Base-by-base conservation (phyloP, 371 early-diverging fungal species). In the Rhizomucor pusillus region DNA sequence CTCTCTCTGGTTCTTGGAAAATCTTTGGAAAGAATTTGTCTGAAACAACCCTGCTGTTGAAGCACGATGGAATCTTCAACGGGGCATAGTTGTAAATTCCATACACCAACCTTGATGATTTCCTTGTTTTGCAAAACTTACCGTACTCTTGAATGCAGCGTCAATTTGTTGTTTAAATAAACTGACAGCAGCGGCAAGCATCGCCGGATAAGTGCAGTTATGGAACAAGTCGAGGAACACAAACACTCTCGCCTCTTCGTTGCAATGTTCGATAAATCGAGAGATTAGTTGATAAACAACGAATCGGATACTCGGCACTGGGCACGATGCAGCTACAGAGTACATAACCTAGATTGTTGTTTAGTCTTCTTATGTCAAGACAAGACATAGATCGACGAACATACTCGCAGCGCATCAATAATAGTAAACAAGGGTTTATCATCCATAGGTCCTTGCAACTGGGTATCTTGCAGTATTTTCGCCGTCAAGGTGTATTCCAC, bases 111-210 rank as follows among this genome's bases (percentile, higher is more conserved):
- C 12, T 43, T 7, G 54, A 54, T 23, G 20, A 29, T 3, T 25
- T 45, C 22, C 54, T 36, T 43, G 14, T 37, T 11, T 14, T 9
- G 11, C 11, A 37, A 34, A 7, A 5, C 49, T 20, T 44, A 45
- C 49, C 24, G 24, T 16, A 34, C 53, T 40, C 9, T 63, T 47
- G 49, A 63, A 58, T 16, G 58, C 58, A 11, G 37, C 16, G 13
- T 47, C 59, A 19, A 63, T 49, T 20, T 47, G 58, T 9, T 70
- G 59, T 39, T 70, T 70, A n/a, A 70, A 46, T 22, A 70, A 40
- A 14, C 58, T 52, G 5, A 66, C 59, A 23, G 71, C 48, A 12
- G 71, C 66, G 25, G 60, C 59, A 25, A 47, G 56, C 64, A 70
- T 66, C 1, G 66, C 33, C 10, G 57, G 52, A 22, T 56, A 60